A percentile compares a stretch with the other conserved stretches of the same genome.
phyloP scores from a whole-genome alignment of 257 asterid genomes.

The Solanum chaucha region DNA sequence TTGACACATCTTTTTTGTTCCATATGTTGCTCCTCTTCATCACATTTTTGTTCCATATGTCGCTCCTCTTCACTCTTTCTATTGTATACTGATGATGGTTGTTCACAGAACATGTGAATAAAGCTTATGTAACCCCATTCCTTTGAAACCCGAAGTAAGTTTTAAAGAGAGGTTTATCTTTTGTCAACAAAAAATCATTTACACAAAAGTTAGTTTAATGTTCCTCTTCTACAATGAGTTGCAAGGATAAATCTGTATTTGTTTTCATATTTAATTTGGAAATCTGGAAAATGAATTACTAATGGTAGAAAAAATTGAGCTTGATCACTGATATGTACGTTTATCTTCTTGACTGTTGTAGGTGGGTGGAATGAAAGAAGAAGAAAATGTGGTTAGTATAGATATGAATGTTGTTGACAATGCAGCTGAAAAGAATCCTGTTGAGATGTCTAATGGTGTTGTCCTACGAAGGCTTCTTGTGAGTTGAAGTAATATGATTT shows the following conservation, averaged over 20 bases:
- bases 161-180: background rate
- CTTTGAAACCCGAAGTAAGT: background rate
- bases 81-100: background rate
- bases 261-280: background rate
- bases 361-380: slow-evolving; percentile 42
- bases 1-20: background rate
- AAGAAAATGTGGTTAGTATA: slow-evolving; percentile 6
- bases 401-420: slow-evolving; percentile 20
- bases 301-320: background rate
- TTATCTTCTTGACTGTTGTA: slow-evolving; percentile 4
- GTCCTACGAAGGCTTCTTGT: slow-evolving; percentile 94
- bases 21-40: background rate
- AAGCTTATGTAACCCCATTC: background rate
- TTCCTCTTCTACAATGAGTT: background rate
- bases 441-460: slow-evolving; percentile 33
- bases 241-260: background rate
- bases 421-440: slow-evolving; percentile 34
- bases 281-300: background rate
- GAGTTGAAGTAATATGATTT: slow-evolving; percentile 50
- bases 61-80: background rate
- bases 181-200: background rate
- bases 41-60: background rate
- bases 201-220: background rate
- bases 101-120: background rate
- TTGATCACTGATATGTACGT: background rate